Evolutionary conservation across 805 yeast species (phyloP).

Genomic region (Torulaspora quercuum): DNA sequence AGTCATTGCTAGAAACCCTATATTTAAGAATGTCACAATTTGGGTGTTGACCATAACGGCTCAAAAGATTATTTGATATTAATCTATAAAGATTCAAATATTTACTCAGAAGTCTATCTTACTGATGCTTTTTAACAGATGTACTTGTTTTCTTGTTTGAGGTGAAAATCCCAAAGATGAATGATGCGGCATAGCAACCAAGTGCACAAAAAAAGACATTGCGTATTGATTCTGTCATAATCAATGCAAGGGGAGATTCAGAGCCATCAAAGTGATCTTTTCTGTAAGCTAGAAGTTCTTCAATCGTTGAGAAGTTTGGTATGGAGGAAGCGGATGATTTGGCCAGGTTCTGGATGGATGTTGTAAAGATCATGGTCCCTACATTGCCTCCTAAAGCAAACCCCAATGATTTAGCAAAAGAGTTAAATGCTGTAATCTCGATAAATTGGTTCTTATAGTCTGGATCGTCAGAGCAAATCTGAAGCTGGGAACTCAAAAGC

Average conservation of each 20-base stretch:
- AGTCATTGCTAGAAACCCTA: too few species aligned
- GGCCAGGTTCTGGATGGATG: conserved; percentile 17
- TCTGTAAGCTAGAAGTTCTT: conserved; percentile 22
- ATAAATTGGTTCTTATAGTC: conserved; percentile 19
- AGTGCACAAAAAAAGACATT: conserved; percentile 24
- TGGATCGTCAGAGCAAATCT: conserved; percentile 18
- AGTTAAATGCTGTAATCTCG: conserved; percentile 24
- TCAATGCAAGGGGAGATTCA: conserved; percentile 14
- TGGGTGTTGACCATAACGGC: too few species aligned
- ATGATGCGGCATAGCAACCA: conserved; percentile 17
- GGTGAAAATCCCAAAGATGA: conserved; percentile 17
- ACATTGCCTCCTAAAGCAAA: conserved; percentile 25
- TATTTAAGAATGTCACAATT: too few species aligned
- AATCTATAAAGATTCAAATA: too few species aligned
- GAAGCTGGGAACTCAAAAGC: conserved; percentile 33
- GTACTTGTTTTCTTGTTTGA: too few species aligned
- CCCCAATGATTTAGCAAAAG: conserved; percentile 25
- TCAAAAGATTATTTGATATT: too few species aligned
- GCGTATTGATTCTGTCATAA: conserved; percentile 15
- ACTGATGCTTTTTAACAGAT: too few species aligned
- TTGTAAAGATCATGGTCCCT: conserved; percentile 22
- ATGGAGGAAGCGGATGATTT: neutral
- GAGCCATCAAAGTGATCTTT: conserved; percentile 19
- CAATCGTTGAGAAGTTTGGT: conserved; percentile 11
- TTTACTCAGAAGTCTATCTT: too few species aligned